These are phyloP conservation scores for Haplographium delicatum DNA, from an alignment of 495 filamentous ascomycete species.

Conservation along the genomic window DNA sequence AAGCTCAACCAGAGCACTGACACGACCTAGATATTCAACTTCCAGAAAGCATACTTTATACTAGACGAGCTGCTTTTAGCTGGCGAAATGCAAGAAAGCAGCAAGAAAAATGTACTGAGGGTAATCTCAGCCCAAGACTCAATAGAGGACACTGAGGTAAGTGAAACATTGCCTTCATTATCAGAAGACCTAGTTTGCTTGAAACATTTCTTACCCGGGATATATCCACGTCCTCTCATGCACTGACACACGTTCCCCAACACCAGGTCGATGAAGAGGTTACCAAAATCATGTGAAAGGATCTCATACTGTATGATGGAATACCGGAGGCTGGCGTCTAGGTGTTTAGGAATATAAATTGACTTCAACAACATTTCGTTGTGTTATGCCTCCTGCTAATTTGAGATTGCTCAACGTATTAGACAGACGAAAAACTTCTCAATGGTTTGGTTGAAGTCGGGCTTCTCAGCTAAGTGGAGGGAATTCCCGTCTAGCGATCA, in stretches of 20 bases:
- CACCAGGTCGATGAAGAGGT: slow-evolving; percentile 91
- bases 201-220: not conserved
- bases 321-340: slow-evolving; percentile 13
- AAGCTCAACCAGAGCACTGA: not conserved
- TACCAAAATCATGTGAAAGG: slow-evolving; percentile 87
- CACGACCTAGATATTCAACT: slow-evolving; percentile 74
- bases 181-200: not conserved
- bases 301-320: slow-evolving; percentile 6
- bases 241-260: slow-evolving; percentile 51
- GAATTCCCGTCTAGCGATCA: too few species aligned
- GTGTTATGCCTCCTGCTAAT: slow-evolving; percentile 16
- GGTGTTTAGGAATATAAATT: slow-evolving; percentile 19
- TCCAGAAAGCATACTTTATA: slow-evolving; percentile 99
- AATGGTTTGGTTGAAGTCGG: slow-evolving; percentile 6
- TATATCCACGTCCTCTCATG: slow-evolving; percentile 22
- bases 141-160: slow-evolving; percentile 95
- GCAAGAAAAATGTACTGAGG: slow-evolving; percentile 95
- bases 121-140: slow-evolving; percentile 94
- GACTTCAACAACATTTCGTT: slow-evolving; percentile 4
- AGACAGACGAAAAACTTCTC: slow-evolving; percentile 13
- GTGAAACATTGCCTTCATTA: slow-evolving; percentile 32
- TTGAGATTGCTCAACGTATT: slow-evolving; percentile 4
- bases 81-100: slow-evolving; percentile 97
- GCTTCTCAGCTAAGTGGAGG: not conserved
- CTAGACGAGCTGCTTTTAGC: slow-evolving; percentile 93